Percentiles rank a stretch among this genome's conserved stretches.
Conservation (phyloP, 148 eudicot genomes). For the Spergularia marina region DNA sequence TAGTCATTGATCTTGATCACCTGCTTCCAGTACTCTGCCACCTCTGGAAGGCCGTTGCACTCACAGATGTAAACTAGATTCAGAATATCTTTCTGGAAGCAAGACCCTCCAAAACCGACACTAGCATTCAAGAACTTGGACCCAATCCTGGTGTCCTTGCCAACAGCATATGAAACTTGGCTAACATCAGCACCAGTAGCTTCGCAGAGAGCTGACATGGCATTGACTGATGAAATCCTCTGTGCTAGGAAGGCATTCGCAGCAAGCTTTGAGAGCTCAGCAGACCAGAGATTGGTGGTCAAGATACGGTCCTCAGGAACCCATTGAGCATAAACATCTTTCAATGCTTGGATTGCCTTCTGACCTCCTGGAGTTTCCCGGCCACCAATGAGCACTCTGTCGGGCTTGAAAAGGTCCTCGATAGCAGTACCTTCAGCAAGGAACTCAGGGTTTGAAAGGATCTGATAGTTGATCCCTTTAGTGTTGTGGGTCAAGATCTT, state of each 20-base stretch:
- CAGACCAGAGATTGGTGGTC: conserved; percentile 82
- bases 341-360: conserved; percentile 63
- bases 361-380: conserved; percentile 73
- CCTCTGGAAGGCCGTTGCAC: conserved; percentile 80
- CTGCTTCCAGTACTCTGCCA: conserved; percentile 84
- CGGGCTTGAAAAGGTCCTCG: conserved; percentile 66
- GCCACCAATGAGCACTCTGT: conserved; percentile 81
- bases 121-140: conserved; percentile 58
- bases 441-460: conserved; percentile 78
- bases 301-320: conserved; percentile 72
- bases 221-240: conserved; percentile 64
- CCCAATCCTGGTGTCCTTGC: conserved; percentile 60
- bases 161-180: conserved; percentile 68
- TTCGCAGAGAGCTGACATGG: conserved; percentile 69
- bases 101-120: conserved; percentile 69
- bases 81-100: conserved; percentile 64
- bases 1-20: conserved; percentile 84
- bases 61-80: conserved; percentile 66
- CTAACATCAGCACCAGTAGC: conserved; percentile 76
- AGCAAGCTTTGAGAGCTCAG: conserved; percentile 87
- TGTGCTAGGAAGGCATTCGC: conserved; percentile 79
- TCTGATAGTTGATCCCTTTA: conserved; percentile 62
- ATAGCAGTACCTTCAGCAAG: conserved; percentile 89
- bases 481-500: conserved; percentile 72
- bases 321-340: conserved; percentile 74